These are phyloP conservation scores for Sechiopsis laciniata DNA, from an alignment of 306 rosid species.

Conservation along the genomic window DNA sequence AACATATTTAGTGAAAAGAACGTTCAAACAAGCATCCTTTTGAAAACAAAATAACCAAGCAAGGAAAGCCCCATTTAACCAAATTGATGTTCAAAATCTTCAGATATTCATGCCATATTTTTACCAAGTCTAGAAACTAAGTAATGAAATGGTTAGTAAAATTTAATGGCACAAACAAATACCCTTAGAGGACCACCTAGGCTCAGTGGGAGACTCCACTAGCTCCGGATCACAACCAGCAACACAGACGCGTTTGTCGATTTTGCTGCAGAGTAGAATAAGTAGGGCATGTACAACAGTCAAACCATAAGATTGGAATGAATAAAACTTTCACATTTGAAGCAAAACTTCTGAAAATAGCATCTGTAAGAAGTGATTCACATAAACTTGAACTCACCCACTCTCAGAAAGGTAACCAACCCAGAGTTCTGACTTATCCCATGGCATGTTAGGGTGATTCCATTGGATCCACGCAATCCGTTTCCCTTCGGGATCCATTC, in stretches of 20 bases:
- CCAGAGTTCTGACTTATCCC: slow-evolving; percentile 91
- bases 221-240: slow-evolving; percentile 60
- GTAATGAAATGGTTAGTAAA: not conserved
- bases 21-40: not conserved
- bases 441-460: slow-evolving; percentile 77
- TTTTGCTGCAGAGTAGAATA: slow-evolving; percentile 43
- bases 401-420: slow-evolving; percentile 75
- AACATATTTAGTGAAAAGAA: not conserved
- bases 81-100: no score
- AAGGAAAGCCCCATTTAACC: no score
- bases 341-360: not conserved
- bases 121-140: not conserved
- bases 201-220: slow-evolving; percentile 86
- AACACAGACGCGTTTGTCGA: slow-evolving; percentile 51
- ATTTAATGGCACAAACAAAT: slow-evolving; percentile 1
- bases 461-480: slow-evolving; percentile 43
- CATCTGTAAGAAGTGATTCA: not conserved
- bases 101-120: not conserved
- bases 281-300: not conserved
- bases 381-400: slow-evolving; percentile 44
- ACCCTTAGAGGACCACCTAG: slow-evolving; percentile 93
- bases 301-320: not conserved
- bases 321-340: not conserved
- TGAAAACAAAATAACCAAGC: not conserved
- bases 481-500: slow-evolving; percentile 56